Evolutionary conservation across 352 stramenopile species (phyloP).

Genomic region (Thalassiosira exigua): DNA sequence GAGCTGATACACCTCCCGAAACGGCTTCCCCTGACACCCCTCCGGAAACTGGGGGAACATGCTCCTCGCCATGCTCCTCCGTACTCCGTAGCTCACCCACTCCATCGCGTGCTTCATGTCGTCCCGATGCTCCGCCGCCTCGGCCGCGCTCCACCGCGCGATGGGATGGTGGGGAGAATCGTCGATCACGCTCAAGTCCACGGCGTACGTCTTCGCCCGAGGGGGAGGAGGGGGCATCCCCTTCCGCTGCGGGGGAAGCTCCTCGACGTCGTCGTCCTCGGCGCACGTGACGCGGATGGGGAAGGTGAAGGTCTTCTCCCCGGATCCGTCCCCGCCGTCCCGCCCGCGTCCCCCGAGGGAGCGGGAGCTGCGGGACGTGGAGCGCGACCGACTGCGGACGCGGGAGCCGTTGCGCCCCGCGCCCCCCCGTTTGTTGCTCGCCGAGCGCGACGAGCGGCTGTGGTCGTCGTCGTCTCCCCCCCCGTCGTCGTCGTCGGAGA

Average conservation of each 20-base stretch:
- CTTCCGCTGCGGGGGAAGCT: not conserved
- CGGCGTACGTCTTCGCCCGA: constrained; percentile 58
- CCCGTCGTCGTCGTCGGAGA: constrained; percentile 37
- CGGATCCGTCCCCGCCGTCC: no score
- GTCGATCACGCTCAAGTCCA: constrained; percentile 56
- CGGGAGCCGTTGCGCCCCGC: not conserved
- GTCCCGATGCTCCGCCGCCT: constrained; percentile 50
- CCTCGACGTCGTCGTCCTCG: constrained; percentile 51
- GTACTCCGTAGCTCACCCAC: constrained; percentile 64
- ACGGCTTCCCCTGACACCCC: constrained; percentile 76
- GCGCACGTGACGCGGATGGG: constrained; percentile 61
- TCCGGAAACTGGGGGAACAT: constrained; percentile 84
- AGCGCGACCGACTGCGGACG: constrained; percentile 15
- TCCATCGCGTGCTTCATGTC: constrained; percentile 67
- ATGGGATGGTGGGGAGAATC: constrained; percentile 50
- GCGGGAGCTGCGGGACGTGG: not conserved
- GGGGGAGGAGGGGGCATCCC: not conserved
- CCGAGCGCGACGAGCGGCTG: not conserved
- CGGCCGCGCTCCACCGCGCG: constrained; percentile 32
- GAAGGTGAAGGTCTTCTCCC: constrained; percentile 53
- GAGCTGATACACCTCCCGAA: constrained; percentile 85
- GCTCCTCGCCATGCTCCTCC: constrained; percentile 73
- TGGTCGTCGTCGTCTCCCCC: constrained; percentile 11
- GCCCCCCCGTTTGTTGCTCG: not conserved
- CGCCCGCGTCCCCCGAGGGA: not conserved